A percentile compares a stretch with the other conserved stretches of the same genome.
phyloP scores from a whole-genome alignment of 1,284 basidiomycete genomes.

The Tilletia walkeri region DNA sequence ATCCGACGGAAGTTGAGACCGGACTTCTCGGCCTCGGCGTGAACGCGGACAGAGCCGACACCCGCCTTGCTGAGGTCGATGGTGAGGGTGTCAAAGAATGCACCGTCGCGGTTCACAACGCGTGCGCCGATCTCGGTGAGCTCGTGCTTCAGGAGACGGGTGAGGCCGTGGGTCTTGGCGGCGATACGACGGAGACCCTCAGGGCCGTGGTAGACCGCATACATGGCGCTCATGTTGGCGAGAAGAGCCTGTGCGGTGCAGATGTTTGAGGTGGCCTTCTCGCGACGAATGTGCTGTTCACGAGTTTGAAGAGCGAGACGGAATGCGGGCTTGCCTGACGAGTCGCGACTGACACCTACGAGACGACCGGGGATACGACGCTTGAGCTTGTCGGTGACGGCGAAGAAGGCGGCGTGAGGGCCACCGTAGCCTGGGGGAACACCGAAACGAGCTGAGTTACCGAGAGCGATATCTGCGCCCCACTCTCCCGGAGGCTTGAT shows the following conservation, averaged over 20 bases:
- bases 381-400: slow-evolving; percentile 87
- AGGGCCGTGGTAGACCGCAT: slow-evolving; percentile 88
- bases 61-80: slow-evolving; percentile 68
- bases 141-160: slow-evolving; percentile 71
- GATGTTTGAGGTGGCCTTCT: slow-evolving; percentile 55
- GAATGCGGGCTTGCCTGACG: slow-evolving; percentile 80
- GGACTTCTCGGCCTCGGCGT: slow-evolving; percentile 67
- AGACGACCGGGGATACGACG: slow-evolving; percentile 94
- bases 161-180: slow-evolving; percentile 82
- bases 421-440: slow-evolving; percentile 58
- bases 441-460: slow-evolving; percentile 92
- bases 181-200: slow-evolving; percentile 81
- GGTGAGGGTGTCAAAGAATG: slow-evolving; percentile 92
- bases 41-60: slow-evolving; percentile 67
- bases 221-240: slow-evolving; percentile 55
- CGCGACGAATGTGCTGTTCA: slow-evolving; percentile 56
- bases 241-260: slow-evolving; percentile 54
- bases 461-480: slow-evolving; percentile 94
- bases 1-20: slow-evolving; percentile 82
- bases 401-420: slow-evolving; percentile 81
- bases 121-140: slow-evolving; percentile 73
- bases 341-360: slow-evolving; percentile 84
- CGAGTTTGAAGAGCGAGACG: slow-evolving; percentile 77
- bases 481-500: slow-evolving; percentile 96
- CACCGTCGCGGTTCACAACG: slow-evolving; percentile 60